Conservation (phyloP, 1,284 basidiomycete genomes). For the Apiotrichum porosum region DNA sequence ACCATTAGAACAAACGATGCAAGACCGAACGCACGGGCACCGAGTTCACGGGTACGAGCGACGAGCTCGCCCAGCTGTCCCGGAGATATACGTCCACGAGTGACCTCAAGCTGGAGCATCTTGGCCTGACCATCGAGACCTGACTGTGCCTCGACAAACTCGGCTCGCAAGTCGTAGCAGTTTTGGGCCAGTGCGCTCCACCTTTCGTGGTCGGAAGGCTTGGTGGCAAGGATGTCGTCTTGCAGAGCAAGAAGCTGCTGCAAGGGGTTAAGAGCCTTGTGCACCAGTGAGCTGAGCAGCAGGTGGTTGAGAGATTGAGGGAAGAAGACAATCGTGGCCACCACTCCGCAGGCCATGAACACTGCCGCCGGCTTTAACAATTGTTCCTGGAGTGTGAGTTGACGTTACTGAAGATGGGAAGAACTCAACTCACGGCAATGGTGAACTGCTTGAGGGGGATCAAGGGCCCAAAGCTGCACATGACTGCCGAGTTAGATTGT, state of each 20-base stretch:
- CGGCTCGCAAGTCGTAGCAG: slow-evolving; percentile 19
- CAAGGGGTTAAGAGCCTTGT: slow-evolving; percentile 34
- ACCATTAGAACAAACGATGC: slow-evolving; percentile 36
- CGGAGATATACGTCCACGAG: slow-evolving; percentile 47
- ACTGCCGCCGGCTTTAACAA: slow-evolving; percentile 59
- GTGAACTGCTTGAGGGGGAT: slow-evolving; percentile 65
- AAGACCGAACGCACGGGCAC: slow-evolving; percentile 31
- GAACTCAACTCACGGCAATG: slow-evolving; percentile 46
- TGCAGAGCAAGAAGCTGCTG: slow-evolving; percentile 40
- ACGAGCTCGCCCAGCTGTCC: slow-evolving; percentile 44
- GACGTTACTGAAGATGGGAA: not conserved
- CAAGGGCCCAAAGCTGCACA: slow-evolving; percentile 55
- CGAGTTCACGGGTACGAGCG: slow-evolving; percentile 37
- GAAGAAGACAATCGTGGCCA: slow-evolving; percentile 61
- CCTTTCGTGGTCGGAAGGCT: slow-evolving; percentile 23
- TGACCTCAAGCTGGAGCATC: slow-evolving; percentile 50
- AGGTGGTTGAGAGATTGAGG: slow-evolving; percentile 65
- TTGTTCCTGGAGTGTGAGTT: slow-evolving; percentile 21
- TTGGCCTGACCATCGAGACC: slow-evolving; percentile 31
- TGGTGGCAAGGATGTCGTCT: slow-evolving; percentile 32
- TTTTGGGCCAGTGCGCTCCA: slow-evolving; percentile 32
- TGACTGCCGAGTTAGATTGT: slow-evolving; percentile 49
- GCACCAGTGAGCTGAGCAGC: slow-evolving; percentile 29
- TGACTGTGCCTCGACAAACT: slow-evolving; percentile 26
- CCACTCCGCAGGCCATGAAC: slow-evolving; percentile 60